Evolutionary conservation across 2,329 filamentous ascomycete genomes (phyloP).

Genomic region (Ophioceras dolichostomum): DNA sequence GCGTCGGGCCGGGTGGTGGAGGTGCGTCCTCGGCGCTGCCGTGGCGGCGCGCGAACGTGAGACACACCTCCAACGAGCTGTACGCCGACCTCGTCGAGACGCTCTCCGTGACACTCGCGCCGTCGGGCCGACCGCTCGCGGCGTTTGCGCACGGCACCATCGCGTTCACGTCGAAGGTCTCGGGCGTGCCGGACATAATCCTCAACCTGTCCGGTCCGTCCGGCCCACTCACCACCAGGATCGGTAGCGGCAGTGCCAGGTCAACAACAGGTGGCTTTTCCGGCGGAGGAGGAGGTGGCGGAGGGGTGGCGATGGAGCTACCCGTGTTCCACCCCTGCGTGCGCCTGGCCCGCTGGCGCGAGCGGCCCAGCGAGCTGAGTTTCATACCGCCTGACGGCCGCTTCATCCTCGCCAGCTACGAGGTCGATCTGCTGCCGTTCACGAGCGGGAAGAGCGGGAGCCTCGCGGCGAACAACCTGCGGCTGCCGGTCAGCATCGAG

Average conservation of each 20-base stretch:
- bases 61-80: conserved; percentile 92
- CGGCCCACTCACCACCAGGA: too few relatives aligned
- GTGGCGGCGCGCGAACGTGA: conserved; percentile 84
- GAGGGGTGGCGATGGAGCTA: conserved; percentile 65
- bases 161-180: conserved; percentile 90
- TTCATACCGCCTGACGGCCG: conserved; percentile 92
- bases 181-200: conserved; percentile 82
- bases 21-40: conserved; percentile 46
- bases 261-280: too few relatives aligned
- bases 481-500: conserved; percentile 71
- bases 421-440: conserved; percentile 77
- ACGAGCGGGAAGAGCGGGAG: conserved; percentile 43
- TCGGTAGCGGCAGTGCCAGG: too few relatives aligned
- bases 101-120: conserved; percentile 75
- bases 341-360: conserved; percentile 76
- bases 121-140: conserved; percentile 75
- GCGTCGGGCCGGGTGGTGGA: background rate
- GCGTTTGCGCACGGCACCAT: conserved; percentile 88
- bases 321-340: conserved; percentile 97
- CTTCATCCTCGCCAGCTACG: conserved; percentile 88
- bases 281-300: conserved; percentile 58
- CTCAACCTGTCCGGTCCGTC: conserved; percentile 70
- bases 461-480: conserved; percentile 48
- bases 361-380: conserved; percentile 80
- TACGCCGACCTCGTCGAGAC: conserved; percentile 95